phyloP scores from a whole-genome alignment of 805 yeast species.

The Yarrowia porcina region DNA sequence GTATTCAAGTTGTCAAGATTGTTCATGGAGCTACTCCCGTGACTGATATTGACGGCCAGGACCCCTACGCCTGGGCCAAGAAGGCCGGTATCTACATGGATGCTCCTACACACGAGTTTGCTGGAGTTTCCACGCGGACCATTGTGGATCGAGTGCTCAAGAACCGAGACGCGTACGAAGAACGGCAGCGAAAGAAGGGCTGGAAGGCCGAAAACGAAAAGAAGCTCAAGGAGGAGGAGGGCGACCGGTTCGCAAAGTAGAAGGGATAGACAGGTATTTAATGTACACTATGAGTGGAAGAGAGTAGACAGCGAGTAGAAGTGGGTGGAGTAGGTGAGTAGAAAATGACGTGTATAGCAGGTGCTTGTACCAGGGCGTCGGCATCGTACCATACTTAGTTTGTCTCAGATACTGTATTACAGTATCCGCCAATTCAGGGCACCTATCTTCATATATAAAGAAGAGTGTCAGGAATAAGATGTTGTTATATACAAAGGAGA shows the following conservation, averaged over 20 bases:
- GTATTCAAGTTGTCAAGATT: conserved; percentile 43
- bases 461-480: too few relatives aligned
- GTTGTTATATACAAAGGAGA: too few relatives aligned
- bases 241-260: conserved; percentile 19
- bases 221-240: conserved; percentile 35
- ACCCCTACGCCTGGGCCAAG: conserved; percentile 43
- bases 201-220: conserved; percentile 62
- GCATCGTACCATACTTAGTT: too few relatives aligned
- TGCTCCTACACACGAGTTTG: conserved; percentile 55
- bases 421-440: too few relatives aligned
- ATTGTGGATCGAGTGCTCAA: conserved; percentile 72
- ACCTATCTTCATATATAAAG: too few relatives aligned
- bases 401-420: too few relatives aligned
- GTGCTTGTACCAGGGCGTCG: too few relatives aligned
- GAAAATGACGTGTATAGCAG: too few relatives aligned
- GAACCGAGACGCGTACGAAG: conserved; percentile 69
- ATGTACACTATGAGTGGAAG: not conserved
- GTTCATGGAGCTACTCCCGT: conserved; percentile 58
- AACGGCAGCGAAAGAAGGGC: conserved; percentile 83
- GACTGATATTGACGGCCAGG: conserved; percentile 39
- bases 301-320: too few relatives aligned
- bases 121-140: conserved; percentile 61
- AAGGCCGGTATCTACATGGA: conserved; percentile 41
- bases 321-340: too few relatives aligned
- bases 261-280: not conserved